A percentile compares a stretch with the other conserved stretches of the same genome.
phyloP scores from a whole-genome alignment of 2,329 filamentous ascomycete species.

The Colletotrichum salicis region DNA sequence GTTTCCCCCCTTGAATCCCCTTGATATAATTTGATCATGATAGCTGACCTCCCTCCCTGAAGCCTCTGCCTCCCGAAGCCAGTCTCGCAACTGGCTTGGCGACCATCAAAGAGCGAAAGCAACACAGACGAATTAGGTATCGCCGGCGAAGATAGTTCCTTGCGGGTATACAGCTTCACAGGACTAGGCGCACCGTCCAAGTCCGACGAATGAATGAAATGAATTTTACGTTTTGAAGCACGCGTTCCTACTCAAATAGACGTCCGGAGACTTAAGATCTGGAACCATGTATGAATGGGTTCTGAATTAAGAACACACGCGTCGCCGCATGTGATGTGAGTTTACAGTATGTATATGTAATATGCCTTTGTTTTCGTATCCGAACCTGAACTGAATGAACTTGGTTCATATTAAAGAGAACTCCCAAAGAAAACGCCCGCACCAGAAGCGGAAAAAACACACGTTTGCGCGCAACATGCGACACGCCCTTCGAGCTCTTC shows the following conservation, averaged over 20 bases:
- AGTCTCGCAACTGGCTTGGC: slow-evolving; percentile 76
- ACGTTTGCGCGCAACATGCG: slow-evolving; percentile 1
- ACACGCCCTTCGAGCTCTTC: slow-evolving; percentile 34
- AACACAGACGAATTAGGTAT: slow-evolving; percentile 55
- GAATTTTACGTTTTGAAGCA: neutral
- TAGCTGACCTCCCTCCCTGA: slow-evolving; percentile 32
- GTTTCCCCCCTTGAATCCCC: slow-evolving; percentile 35
- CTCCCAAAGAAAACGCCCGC: slow-evolving; percentile 11
- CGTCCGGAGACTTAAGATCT: neutral
- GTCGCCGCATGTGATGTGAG: slow-evolving; percentile 17
- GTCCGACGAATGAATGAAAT: slow-evolving; percentile 13
- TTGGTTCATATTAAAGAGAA: slow-evolving; percentile 10
- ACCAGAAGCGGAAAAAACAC: neutral
- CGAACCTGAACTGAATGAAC: slow-evolving; percentile 20
- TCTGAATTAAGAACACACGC: slow-evolving; percentile 32
- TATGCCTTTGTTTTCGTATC: slow-evolving; percentile 26
- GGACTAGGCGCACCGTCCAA: neutral
- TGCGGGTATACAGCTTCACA: slow-evolving; percentile 64
- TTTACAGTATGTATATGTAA: slow-evolving; percentile 8
- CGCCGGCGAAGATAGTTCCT: slow-evolving; percentile 70
- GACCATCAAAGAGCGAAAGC: slow-evolving; percentile 53
- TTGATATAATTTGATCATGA: neutral
- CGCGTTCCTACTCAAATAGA: neutral
- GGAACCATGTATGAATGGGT: slow-evolving; percentile 34
- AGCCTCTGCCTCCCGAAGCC: slow-evolving; percentile 71